Conservation (phyloP, 192 early-diverging fungal genomes). For the Entomortierella lignicola region DNA sequence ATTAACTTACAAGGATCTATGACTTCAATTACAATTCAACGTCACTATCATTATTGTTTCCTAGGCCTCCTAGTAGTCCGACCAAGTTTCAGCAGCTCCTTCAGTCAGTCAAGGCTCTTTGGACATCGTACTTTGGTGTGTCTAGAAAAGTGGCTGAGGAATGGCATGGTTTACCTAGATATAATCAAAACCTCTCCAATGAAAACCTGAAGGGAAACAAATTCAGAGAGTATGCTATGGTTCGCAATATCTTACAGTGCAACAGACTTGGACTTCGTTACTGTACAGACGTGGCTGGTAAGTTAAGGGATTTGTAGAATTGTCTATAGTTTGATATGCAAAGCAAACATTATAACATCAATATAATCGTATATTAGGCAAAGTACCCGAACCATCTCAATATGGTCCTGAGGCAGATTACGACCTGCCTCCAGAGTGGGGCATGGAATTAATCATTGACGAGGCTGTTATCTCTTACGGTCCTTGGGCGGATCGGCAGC, state of each 20-base stretch:
- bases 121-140: conserved; percentile 38
- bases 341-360: no score
- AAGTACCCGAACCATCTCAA: conserved; percentile 45
- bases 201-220: conserved; percentile 40
- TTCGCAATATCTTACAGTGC: conserved; percentile 69
- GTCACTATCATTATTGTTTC: conserved; percentile 2
- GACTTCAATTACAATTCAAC: no score
- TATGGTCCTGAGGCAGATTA: conserved; percentile 34
- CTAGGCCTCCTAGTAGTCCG: conserved; percentile 23
- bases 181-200: conserved; percentile 54
- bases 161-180: conserved; percentile 74
- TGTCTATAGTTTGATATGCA: neutral
- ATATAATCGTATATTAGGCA: conserved; percentile 33
- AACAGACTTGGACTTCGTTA: conserved; percentile 67
- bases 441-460: conserved; percentile 65
- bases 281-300: conserved; percentile 75
- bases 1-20: no score
- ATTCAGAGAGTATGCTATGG: conserved; percentile 74
- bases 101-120: conserved; percentile 9
- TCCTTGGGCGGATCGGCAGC: conserved; percentile 84
- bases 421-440: conserved; percentile 78
- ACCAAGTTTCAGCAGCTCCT: conserved; percentile 6
- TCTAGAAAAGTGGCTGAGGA: conserved; percentile 43
- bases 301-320: neutral
- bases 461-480: conserved; percentile 78